Conservation (phyloP, 2,329 filamentous ascomycete species). For the Stenocarpella maydis region DNA sequence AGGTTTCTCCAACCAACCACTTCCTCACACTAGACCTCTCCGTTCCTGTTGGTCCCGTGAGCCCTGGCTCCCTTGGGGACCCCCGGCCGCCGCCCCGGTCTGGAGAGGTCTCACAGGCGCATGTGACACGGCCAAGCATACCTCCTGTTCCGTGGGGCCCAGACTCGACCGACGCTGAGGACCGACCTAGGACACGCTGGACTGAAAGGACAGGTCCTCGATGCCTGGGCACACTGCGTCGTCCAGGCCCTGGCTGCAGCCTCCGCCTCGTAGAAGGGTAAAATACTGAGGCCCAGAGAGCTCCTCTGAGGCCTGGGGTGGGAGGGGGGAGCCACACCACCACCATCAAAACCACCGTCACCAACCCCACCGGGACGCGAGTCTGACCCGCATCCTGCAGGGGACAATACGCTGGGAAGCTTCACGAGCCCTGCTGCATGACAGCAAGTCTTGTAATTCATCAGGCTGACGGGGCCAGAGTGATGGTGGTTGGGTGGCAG, state of each 20-base stretch:
- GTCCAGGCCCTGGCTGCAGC: neutral
- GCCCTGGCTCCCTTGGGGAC: neutral
- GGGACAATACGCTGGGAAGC: conserved; percentile 10
- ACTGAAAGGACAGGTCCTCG: neutral
- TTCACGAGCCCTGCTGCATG: neutral
- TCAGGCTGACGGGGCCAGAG: neutral
- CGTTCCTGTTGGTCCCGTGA: conserved; percentile 14
- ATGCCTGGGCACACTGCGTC: neutral
- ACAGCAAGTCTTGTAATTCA: neutral
- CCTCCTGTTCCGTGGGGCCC: neutral
- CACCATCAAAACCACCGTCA: neutral
- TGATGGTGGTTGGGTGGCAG: neutral
- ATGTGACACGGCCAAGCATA: conserved; percentile 8
- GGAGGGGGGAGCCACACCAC: neutral
- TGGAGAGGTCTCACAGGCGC: conserved; percentile 7
- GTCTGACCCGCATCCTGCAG: conserved; percentile 17
- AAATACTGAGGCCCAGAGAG: neutral
- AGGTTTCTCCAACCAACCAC: neutral
- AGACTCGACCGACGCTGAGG: neutral
- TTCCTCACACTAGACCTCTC: neutral
- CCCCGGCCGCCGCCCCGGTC: neutral
- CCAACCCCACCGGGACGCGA: neutral
- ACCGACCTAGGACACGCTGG: neutral
- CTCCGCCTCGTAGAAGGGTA: neutral
- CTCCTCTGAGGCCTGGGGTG: neutral